Conservation (phyloP, 108 stramenopile genomes). For the Cyclotella baltica region DNA sequence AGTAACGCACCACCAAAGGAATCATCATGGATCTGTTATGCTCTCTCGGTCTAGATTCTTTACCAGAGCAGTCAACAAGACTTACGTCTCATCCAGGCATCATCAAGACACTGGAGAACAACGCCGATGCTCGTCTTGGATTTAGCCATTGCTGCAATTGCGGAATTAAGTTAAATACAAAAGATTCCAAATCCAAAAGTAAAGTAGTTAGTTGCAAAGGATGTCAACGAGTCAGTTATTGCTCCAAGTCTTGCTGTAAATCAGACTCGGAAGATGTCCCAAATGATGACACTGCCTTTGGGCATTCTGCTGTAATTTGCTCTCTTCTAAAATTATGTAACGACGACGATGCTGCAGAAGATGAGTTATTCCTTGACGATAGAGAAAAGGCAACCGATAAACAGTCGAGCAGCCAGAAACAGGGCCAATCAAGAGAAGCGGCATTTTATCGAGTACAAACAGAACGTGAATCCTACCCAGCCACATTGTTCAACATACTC, state of each 20-base stretch:
- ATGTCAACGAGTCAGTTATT: constrained; percentile 82
- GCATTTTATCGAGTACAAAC: constrained; percentile 78
- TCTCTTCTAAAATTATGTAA: constrained; percentile 72
- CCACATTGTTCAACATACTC: constrained; percentile 84
- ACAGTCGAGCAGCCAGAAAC: constrained; percentile 5
- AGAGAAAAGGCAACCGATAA: not conserved
- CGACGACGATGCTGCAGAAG: constrained; percentile 79
- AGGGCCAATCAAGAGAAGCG: constrained; percentile 43
- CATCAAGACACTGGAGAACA: constrained; percentile 35
- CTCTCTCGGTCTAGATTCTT: constrained; percentile 62
- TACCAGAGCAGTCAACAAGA: constrained; percentile 73
- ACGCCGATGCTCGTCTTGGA: constrained; percentile 36
- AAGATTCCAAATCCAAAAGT: not conserved
- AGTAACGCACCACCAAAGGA: not conserved
- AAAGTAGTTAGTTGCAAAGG: constrained; percentile 53
- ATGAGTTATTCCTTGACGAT: constrained; percentile 29
- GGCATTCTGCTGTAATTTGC: constrained; percentile 84
- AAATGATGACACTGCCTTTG: constrained; percentile 37
- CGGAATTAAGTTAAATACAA: constrained; percentile 12
- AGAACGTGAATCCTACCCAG: constrained; percentile 88
- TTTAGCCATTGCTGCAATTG: constrained; percentile 46
- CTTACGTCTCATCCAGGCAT: constrained; percentile 48
- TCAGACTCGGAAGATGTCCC: constrained; percentile 49
- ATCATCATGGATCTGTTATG: constrained; percentile 69
- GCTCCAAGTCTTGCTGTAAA: constrained; percentile 67